Percentiles rank a stretch among this genome's conserved stretches.
These are phyloP conservation scores for Podospora pseudopauciseta DNA, from an alignment of 495 filamentous ascomycete species.

Conservation along the genomic window DNA sequence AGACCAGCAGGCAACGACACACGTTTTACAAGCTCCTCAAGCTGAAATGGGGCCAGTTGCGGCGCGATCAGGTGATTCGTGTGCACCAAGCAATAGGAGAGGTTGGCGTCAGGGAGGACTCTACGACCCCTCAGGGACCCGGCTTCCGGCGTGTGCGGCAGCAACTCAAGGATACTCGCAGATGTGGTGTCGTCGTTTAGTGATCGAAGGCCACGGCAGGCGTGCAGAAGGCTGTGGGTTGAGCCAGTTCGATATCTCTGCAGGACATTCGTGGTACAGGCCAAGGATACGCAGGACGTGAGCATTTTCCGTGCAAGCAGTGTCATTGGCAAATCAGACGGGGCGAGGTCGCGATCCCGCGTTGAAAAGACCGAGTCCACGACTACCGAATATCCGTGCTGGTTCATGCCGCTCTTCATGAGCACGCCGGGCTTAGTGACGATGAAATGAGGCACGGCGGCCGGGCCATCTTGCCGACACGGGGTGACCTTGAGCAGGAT, in stretches of 20 bases:
- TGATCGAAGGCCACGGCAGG: background rate
- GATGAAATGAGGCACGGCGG: constrained; percentile 23
- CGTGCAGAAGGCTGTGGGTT: background rate
- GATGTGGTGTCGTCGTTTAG: background rate
- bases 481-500: constrained; percentile 31
- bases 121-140: too few species aligned
- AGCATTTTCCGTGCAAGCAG: background rate
- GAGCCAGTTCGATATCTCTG: background rate
- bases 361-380: constrained; percentile 25
- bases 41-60: too few species aligned
- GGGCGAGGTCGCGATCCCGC: background rate
- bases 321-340: background rate
- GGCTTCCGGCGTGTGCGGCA: too few species aligned
- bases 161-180: background rate
- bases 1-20: too few species aligned
- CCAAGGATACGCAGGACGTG: background rate
- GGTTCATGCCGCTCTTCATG: constrained; percentile 30
- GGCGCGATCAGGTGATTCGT: too few species aligned
- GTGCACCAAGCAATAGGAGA: too few species aligned
- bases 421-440: constrained; percentile 33
- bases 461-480: constrained; percentile 12
- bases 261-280: background rate
- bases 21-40: too few species aligned
- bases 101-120: too few species aligned
- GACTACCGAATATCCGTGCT: constrained; percentile 21